Conservation (phyloP, 805 yeast genomes). For the Yamadazyma phyllophila region DNA sequence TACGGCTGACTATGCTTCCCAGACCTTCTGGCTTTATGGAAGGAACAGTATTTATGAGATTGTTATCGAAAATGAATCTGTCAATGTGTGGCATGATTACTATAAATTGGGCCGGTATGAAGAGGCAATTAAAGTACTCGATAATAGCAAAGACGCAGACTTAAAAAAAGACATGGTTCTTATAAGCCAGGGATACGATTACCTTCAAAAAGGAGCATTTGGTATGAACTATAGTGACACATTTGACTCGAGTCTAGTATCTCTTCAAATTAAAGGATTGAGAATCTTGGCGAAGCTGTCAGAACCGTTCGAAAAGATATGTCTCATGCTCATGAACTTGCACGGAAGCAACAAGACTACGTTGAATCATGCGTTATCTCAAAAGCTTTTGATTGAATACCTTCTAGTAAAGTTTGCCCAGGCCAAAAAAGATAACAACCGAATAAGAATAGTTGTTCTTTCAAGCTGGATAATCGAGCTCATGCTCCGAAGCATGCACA, state of each 20-base stretch:
- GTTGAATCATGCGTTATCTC: constrained; percentile 9
- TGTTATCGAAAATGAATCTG: constrained; percentile 62
- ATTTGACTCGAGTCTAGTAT: constrained; percentile 11
- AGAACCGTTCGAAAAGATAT: constrained; percentile 67
- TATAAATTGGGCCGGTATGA: constrained; percentile 50
- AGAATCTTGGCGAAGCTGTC: constrained; percentile 55
- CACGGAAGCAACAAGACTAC: constrained; percentile 4
- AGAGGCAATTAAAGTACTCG: constrained; percentile 53
- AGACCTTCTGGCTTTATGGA: constrained; percentile 79
- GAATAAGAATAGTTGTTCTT: constrained; percentile 42
- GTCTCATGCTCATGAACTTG: constrained; percentile 45
- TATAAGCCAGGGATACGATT: constrained; percentile 39
- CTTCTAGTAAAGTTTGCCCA: constrained; percentile 28
- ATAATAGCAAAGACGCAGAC: constrained; percentile 13
- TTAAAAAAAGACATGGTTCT: constrained; percentile 29
- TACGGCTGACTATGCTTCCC: constrained; percentile 25
- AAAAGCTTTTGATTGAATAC: constrained; percentile 32
- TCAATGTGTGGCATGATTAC: constrained; percentile 67
- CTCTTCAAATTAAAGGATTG: constrained; percentile 41
- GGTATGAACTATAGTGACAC: constrained; percentile 23
- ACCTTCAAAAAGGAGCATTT: constrained; percentile 32
- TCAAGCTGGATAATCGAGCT: constrained; percentile 68
- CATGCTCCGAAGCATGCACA: constrained; percentile 46
- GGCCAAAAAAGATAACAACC: constrained; percentile 26
- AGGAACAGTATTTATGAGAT: constrained; percentile 64